Evolutionary conservation across 768 basidiomycete genomes (phyloP).

Genomic region (Lactarius vividus): DNA sequence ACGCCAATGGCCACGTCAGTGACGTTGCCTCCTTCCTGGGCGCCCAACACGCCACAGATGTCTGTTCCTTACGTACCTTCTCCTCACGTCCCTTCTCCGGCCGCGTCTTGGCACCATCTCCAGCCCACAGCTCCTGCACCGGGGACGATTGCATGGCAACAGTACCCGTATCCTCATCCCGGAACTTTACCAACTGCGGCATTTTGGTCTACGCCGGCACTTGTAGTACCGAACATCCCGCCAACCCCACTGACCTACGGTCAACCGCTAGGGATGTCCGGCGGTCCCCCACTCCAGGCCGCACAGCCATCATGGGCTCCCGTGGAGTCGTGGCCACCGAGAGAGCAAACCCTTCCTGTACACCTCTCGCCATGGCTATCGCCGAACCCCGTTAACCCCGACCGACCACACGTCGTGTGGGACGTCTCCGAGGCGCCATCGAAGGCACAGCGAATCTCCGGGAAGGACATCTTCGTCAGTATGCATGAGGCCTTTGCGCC

Average conservation of each 20-base stretch:
- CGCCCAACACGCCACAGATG: constrained; percentile 13
- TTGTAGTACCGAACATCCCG: constrained; percentile 2
- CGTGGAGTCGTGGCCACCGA: constrained; percentile 21
- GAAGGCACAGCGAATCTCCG: constrained; percentile 20
- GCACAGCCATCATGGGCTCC: constrained; percentile 17
- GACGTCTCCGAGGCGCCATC: constrained; percentile 22
- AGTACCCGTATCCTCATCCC: not conserved
- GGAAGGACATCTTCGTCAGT: constrained; percentile 21
- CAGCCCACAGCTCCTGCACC: not conserved
- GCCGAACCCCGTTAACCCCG: constrained; percentile 18
- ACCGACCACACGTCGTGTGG: constrained; percentile 22
- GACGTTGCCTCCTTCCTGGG: constrained; percentile 17
- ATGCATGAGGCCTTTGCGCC: constrained; percentile 20
- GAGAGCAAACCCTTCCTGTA: constrained; percentile 17
- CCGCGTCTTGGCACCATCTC: not conserved
- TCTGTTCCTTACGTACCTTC: constrained; percentile 13
- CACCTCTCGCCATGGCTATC: constrained; percentile 26
- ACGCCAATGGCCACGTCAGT: constrained; percentile 18
- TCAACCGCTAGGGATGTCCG: constrained; percentile 1
- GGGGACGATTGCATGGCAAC: not conserved
- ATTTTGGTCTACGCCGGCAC: not conserved
- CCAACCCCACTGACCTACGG: constrained; percentile 12
- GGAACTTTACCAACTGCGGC: not conserved
- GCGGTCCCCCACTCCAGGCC: constrained; percentile 11
- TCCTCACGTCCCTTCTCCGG: constrained; percentile 16